Base-by-base conservation (phyloP, 106 monocot genomes). In the Hemerocallis citrina region DNA sequence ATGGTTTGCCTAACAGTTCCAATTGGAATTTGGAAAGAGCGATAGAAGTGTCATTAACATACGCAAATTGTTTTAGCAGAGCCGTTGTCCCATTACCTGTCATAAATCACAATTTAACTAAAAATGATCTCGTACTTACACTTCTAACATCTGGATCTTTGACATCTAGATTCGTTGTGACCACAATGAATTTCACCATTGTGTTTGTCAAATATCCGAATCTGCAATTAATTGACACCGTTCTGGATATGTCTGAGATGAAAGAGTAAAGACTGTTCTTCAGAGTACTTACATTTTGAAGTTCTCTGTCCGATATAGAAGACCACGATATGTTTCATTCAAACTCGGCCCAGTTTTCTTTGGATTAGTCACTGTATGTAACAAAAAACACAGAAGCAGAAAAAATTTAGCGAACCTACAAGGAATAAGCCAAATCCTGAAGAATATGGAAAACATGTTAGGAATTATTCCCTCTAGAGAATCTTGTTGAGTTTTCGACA, bases 201-300 rank as follows among this genome's bases (percentile, higher is more conserved):
- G 96, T 86, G 72, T 87, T 96, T 7, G 96, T 96, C 74, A 96
- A 70, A 75, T 90, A 96, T 31, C 96, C 96, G 71, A 90, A 96
- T 33, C 96, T 96, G 71, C 24, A 73, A 66, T 44, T 38, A 54
- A 1, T 29, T 30, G 19, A 17, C 11, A 38, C 5, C 25, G n/a
- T n/a, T n/a, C n/a, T 1, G 17, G n/a, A 62, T 1, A 43, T n/a
- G 36, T 42, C 19, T 8, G 12, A 32, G 27, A 6, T 25, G 23
- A 48, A 50, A 51, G 28, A 31, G 21, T 0, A 28, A n/a, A 43
- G 41, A 38, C 62, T 45, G 27, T 37, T 43, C 27, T 21, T 16
- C 43, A 55, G 15, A 38, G 15, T 17, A 58, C 90, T 84, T 75
- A 96, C 96, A 96, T 87, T 90, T 91, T 86, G 61, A 87, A 96